phyloP scores from a whole-genome alignment of 1,284 basidiomycete genomes.

The Stygiomarasmius scandens region DNA sequence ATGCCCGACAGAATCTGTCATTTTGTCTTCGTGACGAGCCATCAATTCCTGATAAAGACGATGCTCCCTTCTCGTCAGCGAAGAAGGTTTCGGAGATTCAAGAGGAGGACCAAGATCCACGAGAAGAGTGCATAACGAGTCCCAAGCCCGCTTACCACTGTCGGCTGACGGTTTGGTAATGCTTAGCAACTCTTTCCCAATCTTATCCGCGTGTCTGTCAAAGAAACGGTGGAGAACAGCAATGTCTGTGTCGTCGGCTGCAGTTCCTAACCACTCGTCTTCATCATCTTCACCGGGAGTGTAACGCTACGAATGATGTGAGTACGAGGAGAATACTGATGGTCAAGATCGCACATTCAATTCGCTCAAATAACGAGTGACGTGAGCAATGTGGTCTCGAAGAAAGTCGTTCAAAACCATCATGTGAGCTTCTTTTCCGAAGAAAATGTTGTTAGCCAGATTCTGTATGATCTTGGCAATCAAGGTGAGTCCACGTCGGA shows the following conservation, averaged over 20 bases:
- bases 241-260: slow-evolving; percentile 80
- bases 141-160: slow-evolving; percentile 77
- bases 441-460: slow-evolving; percentile 90
- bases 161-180: slow-evolving; percentile 63
- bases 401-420: slow-evolving; percentile 80
- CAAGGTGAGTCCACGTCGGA: slow-evolving; percentile 80
- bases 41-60: slow-evolving; percentile 71
- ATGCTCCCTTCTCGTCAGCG: slow-evolving; percentile 53
- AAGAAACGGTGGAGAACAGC: slow-evolving; percentile 84
- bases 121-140: slow-evolving; percentile 72
- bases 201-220: slow-evolving; percentile 80
- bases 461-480: slow-evolving; percentile 93
- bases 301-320: slow-evolving; percentile 50
- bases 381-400: slow-evolving; percentile 73
- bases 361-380: slow-evolving; percentile 84
- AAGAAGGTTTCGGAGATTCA: slow-evolving; percentile 63
- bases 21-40: slow-evolving; percentile 65
- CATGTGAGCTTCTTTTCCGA: slow-evolving; percentile 89
- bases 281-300: slow-evolving; percentile 54
- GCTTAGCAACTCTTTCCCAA: slow-evolving; percentile 81
- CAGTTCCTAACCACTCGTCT: slow-evolving; percentile 73
- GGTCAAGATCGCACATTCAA: slow-evolving; percentile 58
- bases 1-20: slow-evolving; percentile 61
- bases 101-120: slow-evolving; percentile 77
- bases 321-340: slow-evolving; percentile 6